Conservation (phyloP, 179 eudicot species). For the Spergularia azorica region DNA sequence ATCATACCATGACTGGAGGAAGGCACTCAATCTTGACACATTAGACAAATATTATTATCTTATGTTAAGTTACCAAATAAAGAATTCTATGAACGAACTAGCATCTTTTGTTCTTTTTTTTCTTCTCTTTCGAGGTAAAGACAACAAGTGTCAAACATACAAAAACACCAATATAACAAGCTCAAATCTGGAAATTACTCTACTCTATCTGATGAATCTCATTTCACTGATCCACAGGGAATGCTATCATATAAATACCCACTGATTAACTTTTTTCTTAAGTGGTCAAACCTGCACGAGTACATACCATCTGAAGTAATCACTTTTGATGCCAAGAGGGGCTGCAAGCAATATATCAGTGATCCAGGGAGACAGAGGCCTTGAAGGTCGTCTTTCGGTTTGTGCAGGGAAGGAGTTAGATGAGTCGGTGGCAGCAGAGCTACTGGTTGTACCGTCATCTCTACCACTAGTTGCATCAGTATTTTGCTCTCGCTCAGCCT, state of each 20-base stretch:
- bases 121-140: not conserved
- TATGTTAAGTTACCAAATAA: not conserved
- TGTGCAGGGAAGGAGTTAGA: constrained; percentile 41
- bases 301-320: constrained; percentile 90
- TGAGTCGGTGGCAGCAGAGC: constrained; percentile 33
- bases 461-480: constrained; percentile 60
- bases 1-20: not conserved
- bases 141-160: not conserved
- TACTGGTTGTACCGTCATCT: constrained; percentile 61
- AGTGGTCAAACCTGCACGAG: constrained; percentile 10
- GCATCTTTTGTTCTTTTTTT: no score
- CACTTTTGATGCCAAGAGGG: constrained; percentile 93
- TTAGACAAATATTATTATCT: no score
- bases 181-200: not conserved
- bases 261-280: not conserved
- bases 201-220: not conserved
- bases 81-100: not conserved
- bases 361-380: constrained; percentile 96
- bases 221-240: constrained; percentile 8
- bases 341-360: constrained; percentile 95
- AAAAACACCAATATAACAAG: not conserved
- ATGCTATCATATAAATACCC: not conserved
- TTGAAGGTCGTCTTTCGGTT: constrained; percentile 66
- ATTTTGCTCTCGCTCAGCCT: constrained; percentile 51
- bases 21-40: not conserved